A percentile compares a stretch with the other conserved stretches of the same genome.
These are phyloP conservation scores for Salix dunnii DNA, from an alignment of 345 rosid genomes.

Conservation along the genomic window DNA sequence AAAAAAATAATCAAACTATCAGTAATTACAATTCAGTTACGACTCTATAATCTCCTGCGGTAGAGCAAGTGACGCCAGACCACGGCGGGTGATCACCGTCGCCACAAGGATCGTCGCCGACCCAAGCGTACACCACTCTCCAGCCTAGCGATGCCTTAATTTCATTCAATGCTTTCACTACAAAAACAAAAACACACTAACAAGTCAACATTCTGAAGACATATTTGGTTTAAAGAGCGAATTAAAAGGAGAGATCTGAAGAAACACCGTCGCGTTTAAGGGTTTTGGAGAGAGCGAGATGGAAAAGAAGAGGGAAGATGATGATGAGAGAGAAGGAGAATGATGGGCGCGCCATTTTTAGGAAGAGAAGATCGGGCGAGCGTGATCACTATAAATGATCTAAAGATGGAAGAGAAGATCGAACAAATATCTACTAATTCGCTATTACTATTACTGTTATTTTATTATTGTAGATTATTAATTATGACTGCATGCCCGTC, in stretches of 20 bases:
- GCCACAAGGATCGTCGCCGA: slow-evolving; percentile 97
- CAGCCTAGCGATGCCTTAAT: slow-evolving; percentile 96
- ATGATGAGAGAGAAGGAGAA: slow-evolving; percentile 18
- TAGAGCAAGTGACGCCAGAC: slow-evolving; percentile 94
- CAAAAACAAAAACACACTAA: neutral
- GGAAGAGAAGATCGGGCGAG: neutral
- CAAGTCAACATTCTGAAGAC: neutral
- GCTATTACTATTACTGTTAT: too few species aligned
- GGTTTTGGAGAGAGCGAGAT: slow-evolving; percentile 45
- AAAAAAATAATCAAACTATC: neutral
- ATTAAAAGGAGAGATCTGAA: neutral
- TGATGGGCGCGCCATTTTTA: slow-evolving; percentile 15
- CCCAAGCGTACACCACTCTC: slow-evolving; percentile 96
- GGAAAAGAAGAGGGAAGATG: slow-evolving; percentile 30
- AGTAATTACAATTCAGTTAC: slow-evolving; percentile 71
- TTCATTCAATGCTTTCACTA: slow-evolving; percentile 96
- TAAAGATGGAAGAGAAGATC: neutral
- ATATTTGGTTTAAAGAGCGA: neutral
- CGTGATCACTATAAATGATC: neutral
- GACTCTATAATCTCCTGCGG: slow-evolving; percentile 83
- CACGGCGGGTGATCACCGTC: slow-evolving; percentile 83
- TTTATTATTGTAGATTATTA: neutral
- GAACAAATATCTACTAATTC: neutral
- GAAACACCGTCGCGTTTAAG: slow-evolving; percentile 45
- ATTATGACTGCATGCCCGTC: neutral